Base-by-base conservation (phyloP, 208 protist species). In the Trypanosoma melophagium region DNA sequence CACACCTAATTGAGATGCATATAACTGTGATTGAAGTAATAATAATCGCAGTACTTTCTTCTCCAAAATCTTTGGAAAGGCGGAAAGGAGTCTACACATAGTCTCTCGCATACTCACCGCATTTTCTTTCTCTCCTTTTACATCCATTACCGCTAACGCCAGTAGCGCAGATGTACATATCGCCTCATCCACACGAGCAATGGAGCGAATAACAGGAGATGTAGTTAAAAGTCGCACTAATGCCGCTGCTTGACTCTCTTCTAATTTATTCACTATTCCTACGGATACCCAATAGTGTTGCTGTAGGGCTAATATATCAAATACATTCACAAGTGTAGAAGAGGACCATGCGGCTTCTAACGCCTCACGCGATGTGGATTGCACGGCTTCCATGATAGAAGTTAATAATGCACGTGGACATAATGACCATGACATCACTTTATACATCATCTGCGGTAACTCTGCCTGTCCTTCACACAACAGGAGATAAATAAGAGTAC, bases 401-500 rank as follows among this genome's bases (percentile, higher is more conserved):
- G 1, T 0, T 25, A 75, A 58, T 17, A 69, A 9, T n/a, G 0
- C 9, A 13, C 44, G 51, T n/a, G 69, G 49, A 28, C 62, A 69
- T 17, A 24, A 62, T 12, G 16, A 60, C 62, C 62, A 75, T 17
- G 69, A 61, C 62, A 75, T 69, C 31, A 25, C 7, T 25, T 65
- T 28, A 14, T 35, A 44, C 19, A 54, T 22, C 54, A 58, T 57
- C 28, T 63, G 50, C 51, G 58, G 58, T 35, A 60, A 17, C 13
- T 54, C 42, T 17, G 53, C 44, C 1, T 47, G 42, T 14, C 79
- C 83, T 62, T 91, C 85, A 64, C 81, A 87, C 14, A 91, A 66
- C 16, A 73, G 55, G 28, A 84, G 62, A 54, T 79, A 81, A 13
- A 88, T 44, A 28, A 88, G 62, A 3, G 71, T 67, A 40, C 75